phyloP scores from a whole-genome alignment of 1,139 yeast genomes.

The Ogataea hybrid region DNA sequence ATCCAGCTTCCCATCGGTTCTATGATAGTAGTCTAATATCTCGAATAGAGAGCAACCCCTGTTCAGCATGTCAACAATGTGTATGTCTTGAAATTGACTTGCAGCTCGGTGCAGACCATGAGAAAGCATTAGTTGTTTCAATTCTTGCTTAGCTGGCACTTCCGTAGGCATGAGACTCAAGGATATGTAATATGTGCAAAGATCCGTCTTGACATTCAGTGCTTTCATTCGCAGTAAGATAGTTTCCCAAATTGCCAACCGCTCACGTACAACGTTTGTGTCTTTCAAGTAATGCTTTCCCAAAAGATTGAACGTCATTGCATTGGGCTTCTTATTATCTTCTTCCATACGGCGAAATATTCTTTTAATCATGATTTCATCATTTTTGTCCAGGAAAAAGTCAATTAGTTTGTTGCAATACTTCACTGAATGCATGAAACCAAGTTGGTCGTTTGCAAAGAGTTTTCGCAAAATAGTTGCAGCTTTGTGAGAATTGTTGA shows the following conservation, averaged over 20 bases:
- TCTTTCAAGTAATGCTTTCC: slow-evolving; percentile 17
- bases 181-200: slow-evolving; percentile 22
- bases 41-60: slow-evolving; percentile 3
- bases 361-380: slow-evolving; percentile 14
- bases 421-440: slow-evolving; percentile 10
- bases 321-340: slow-evolving; percentile 21
- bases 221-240: slow-evolving; percentile 18
- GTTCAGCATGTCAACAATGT: slow-evolving; percentile 19
- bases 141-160: slow-evolving; percentile 9
- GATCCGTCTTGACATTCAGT: slow-evolving; percentile 16
- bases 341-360: slow-evolving; percentile 23
- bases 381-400: slow-evolving; percentile 20
- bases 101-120: slow-evolving; percentile 6
- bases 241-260: slow-evolving; percentile 16
- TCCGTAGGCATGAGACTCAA: slow-evolving; percentile 20
- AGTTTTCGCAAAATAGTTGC: no score
- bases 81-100: slow-evolving; percentile 18
- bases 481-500: no score
- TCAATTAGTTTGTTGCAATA: slow-evolving; percentile 22
- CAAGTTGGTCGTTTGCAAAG: no score
- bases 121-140: slow-evolving; percentile 12
- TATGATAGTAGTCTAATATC: slow-evolving; percentile 11
- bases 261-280: slow-evolving; percentile 12
- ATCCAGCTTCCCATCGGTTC: slow-evolving; percentile 11
- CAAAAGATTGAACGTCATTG: slow-evolving; percentile 24